Evolutionary conservation across 768 basidiomycete genomes (phyloP).

Genomic region (Suillus variegatus): DNA sequence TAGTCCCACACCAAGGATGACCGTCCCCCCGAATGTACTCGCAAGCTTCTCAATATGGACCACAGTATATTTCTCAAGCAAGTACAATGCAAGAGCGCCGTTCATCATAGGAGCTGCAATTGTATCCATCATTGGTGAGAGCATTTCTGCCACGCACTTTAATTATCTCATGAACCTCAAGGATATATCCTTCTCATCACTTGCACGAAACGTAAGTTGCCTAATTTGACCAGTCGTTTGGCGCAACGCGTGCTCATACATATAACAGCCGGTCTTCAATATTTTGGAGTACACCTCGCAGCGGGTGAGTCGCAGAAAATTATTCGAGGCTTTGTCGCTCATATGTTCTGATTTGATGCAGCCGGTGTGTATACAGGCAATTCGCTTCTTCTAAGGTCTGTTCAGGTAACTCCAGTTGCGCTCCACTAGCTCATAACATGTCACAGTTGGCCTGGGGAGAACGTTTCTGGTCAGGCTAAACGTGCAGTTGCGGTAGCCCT

Average conservation of each 20-base stretch:
- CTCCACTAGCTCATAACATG: neutral
- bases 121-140: slow-evolving; percentile 53
- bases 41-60: slow-evolving; percentile 50
- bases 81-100: slow-evolving; percentile 45
- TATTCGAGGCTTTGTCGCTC: neutral
- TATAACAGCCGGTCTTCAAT: slow-evolving; percentile 49
- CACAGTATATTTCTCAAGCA: slow-evolving; percentile 54
- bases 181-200: slow-evolving; percentile 60
- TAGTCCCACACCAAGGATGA: slow-evolving; percentile 41
- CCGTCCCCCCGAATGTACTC: slow-evolving; percentile 57
- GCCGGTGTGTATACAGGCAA: slow-evolving; percentile 61
- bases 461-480: slow-evolving; percentile 70
- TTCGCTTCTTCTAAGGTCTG: slow-evolving; percentile 53
- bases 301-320: slow-evolving; percentile 25
- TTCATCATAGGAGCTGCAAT: slow-evolving; percentile 53
- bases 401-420: neutral
- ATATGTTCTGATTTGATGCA: slow-evolving; percentile 2
- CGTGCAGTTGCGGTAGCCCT: slow-evolving; percentile 61
- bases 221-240: neutral
- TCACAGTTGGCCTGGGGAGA: slow-evolving; percentile 60
- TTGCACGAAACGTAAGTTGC: slow-evolving; percentile 42
- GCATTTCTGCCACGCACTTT: neutral
- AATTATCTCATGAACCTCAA: slow-evolving; percentile 16
- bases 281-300: slow-evolving; percentile 57
- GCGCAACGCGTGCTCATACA: neutral